These are phyloP conservation scores for Kalanchoe fedtschenkoi DNA, from an alignment of 164 flowering plant genomes.

Conservation along the genomic window DNA sequence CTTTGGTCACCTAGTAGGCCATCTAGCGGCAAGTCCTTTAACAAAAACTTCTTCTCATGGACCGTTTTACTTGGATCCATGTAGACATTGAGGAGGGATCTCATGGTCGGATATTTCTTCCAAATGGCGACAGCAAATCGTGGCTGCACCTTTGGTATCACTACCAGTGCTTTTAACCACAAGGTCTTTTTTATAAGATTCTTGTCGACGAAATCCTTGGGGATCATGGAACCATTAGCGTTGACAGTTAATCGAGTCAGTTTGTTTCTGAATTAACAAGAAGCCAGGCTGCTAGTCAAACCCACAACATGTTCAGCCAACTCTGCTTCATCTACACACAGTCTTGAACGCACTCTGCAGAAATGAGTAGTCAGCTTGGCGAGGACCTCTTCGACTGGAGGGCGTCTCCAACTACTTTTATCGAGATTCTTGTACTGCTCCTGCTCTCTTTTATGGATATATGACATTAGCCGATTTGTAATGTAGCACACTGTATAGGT, in stretches of 20 bases:
- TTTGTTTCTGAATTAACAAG: conserved; percentile 79
- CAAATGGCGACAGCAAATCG: conserved; percentile 83
- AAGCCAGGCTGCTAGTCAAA: conserved; percentile 73
- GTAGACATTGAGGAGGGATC: conserved; percentile 69
- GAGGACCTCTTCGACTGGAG: conserved; percentile 85
- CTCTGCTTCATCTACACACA: conserved; percentile 87
- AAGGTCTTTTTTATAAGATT: conserved; percentile 47
- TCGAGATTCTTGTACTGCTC: conserved; percentile 58
- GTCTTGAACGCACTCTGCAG: conserved; percentile 65
- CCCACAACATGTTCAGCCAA: conserved; percentile 92
- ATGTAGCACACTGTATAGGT: conserved; percentile 67
- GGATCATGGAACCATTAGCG: conserved; percentile 72
- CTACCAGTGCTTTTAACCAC: conserved; percentile 82
- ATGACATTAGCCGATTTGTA: conserved; percentile 66
- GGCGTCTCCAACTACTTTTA: conserved; percentile 57
- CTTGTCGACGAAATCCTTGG: conserved; percentile 61
- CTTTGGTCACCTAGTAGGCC: conserved; percentile 60
- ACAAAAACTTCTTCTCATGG: conserved; percentile 82
- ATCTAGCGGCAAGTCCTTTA: conserved; percentile 60
- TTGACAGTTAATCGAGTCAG: conserved; percentile 69
- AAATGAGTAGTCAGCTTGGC: conserved; percentile 64
- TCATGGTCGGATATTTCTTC: conserved; percentile 96
- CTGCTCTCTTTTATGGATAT: conserved; percentile 78
- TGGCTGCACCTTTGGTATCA: conserved; percentile 95
- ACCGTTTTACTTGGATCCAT: conserved; percentile 88